Evolutionary conservation across 768 basidiomycete species (phyloP).

Genomic region (Amanita rubescens): DNA sequence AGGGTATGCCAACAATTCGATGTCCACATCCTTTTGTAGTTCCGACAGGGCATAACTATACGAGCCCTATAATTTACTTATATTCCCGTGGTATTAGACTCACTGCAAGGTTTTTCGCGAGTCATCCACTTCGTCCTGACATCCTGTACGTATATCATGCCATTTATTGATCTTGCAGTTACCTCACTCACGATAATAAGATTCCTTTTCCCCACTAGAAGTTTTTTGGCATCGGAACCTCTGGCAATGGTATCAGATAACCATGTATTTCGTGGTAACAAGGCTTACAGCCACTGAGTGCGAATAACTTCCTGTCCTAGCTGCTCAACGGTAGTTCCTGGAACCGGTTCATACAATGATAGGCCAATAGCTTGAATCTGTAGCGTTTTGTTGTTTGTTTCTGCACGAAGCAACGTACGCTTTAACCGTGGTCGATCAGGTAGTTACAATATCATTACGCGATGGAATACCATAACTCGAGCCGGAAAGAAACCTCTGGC

Average conservation of each 20-base stretch:
- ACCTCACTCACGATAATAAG: conserved; percentile 66
- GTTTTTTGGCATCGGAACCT: conserved; percentile 57
- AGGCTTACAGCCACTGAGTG: conserved; percentile 90
- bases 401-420: conserved; percentile 81
- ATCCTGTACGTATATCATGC: not conserved
- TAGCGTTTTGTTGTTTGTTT: conserved; percentile 64
- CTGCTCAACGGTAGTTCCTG: conserved; percentile 63
- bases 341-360: conserved; percentile 88
- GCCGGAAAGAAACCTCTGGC: conserved; percentile 92
- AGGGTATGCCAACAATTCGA: conserved; percentile 53
- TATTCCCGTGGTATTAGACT: conserved; percentile 16
- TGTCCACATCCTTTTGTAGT: conserved; percentile 82
- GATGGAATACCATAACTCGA: conserved; percentile 63
- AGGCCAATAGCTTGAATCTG: conserved; percentile 96
- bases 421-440: conserved; percentile 17
- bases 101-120: conserved; percentile 85
- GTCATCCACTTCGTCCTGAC: conserved; percentile 82
- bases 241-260: conserved; percentile 23
- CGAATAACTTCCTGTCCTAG: conserved; percentile 82
- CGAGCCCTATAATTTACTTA: not conserved
- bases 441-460: conserved; percentile 1
- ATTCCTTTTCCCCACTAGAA: conserved; percentile 71
- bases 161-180: not conserved
- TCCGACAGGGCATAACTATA: conserved; percentile 86
- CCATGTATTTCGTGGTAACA: conserved; percentile 5